phyloP scores from a whole-genome alignment of 2,329 filamentous ascomycete genomes.

The Coniella vitis region DNA sequence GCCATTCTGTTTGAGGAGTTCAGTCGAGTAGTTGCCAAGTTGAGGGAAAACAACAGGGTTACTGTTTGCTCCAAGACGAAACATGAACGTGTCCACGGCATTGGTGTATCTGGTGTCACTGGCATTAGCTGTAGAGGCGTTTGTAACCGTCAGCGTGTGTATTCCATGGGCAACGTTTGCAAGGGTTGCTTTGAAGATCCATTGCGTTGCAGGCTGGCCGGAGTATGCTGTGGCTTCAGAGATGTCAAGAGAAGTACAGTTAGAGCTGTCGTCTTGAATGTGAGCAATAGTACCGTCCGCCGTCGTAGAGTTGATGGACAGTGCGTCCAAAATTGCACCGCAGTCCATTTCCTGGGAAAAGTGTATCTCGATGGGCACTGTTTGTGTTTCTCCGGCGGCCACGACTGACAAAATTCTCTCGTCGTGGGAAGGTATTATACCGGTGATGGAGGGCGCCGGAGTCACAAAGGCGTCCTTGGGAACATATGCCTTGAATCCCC shows the following conservation, averaged over 20 bases:
- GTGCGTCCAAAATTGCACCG: slow-evolving; percentile 39
- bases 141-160: slow-evolving; percentile 50
- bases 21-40: slow-evolving; percentile 50
- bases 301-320: slow-evolving; percentile 48
- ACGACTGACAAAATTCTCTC: slow-evolving; percentile 19
- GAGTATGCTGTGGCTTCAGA: slow-evolving; percentile 27
- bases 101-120: slow-evolving; percentile 41
- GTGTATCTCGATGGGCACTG: slow-evolving; percentile 29
- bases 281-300: slow-evolving; percentile 34
- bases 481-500: slow-evolving; percentile 55
- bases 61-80: slow-evolving; percentile 49
- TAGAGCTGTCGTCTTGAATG: slow-evolving; percentile 36
- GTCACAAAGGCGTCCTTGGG: slow-evolving; percentile 40
- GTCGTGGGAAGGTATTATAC: slow-evolving; percentile 56
- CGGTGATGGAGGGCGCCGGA: slow-evolving; percentile 52
- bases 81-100: slow-evolving; percentile 52
- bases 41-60: slow-evolving; percentile 55
- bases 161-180: slow-evolving; percentile 53
- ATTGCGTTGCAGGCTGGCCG: slow-evolving; percentile 47
- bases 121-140: slow-evolving; percentile 38
- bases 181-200: slow-evolving; percentile 46
- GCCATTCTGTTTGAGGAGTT: slow-evolving; percentile 36
- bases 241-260: slow-evolving; percentile 35
- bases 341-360: slow-evolving; percentile 59
- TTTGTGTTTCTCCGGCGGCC: slow-evolving; percentile 29